Base-by-base conservation (phyloP, 306 rosid genomes). In the Castanea crenata region DNA sequence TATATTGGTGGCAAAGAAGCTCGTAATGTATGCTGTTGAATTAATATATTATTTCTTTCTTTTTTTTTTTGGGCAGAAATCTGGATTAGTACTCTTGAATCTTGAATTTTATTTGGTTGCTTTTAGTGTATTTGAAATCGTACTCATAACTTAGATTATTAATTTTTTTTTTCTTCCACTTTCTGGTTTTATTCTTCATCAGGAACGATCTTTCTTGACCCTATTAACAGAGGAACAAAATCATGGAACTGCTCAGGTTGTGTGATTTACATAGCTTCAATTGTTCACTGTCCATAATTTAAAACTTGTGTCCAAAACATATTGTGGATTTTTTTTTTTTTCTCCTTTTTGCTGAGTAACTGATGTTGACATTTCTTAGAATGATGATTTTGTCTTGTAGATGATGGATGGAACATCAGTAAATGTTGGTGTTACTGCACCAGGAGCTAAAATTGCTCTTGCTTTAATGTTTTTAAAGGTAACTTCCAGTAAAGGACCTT, bases 1-100 rank as follows among this genome's bases (percentile, higher is more conserved):
- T 94, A 91, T 69, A 81, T 94, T 74, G 97, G 99, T 59, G 93
- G 90, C 81, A 94, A 90, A 84, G 90, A 88, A 89, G 87, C 80
- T 76, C 85, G 83, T 75, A 85, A 84, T 82, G 99, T 94, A 91
- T 52, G 90, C 69, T 76, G 68, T 82, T 75, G 62, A 77, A 74
- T 81, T 80, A 6, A 46, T 70, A 16, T 76, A 69, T 79, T 70
- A 55, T 78, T 46, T 55, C 13, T n/a, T 34, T n/a, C n/a, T n/a
- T 23, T 23, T 0, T 49, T 46, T 8, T 69, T 32, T 23, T 23
- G 34, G 55, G 63, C 34, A 41, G 83, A 71, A 73, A 67, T 76
- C 55, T 67, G 2, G 3, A 78, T 70, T 73, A 19, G 61, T 57
- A 12, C 58, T n/a, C 52, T 61, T 69, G n/a, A 75, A 38, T 44